A percentile compares a stretch with the other conserved stretches of the same genome.
These are phyloP conservation scores for Ophiostoma pallidulum DNA, from an alignment of 2,329 filamentous ascomycete genomes.

Conservation along the genomic window DNA sequence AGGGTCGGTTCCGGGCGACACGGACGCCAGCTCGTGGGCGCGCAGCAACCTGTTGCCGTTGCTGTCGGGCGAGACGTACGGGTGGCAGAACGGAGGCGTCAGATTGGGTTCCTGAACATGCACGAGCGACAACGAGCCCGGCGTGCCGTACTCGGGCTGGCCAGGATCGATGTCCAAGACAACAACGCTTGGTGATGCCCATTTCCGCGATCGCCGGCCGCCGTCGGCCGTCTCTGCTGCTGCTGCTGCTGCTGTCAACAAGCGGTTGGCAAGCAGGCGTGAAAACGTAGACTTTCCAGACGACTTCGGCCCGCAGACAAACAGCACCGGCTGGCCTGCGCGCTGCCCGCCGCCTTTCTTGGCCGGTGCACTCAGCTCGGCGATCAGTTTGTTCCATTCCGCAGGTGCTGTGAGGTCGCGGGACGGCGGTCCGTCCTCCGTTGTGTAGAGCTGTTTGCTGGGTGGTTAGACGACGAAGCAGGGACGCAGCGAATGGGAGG, in stretches of 20 bases:
- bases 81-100: conserved; percentile 58
- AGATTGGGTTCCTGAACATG: conserved; percentile 52
- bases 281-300: conserved; percentile 71
- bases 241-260: too few species aligned
- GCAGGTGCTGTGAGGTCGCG: conserved; percentile 48
- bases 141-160: conserved; percentile 64
- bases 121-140: conserved; percentile 60
- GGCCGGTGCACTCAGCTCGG: conserved; percentile 31
- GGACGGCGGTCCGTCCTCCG: conserved; percentile 33
- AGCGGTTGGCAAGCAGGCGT: conserved; percentile 54
- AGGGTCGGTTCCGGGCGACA: conserved; percentile 56
- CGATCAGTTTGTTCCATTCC: conserved; percentile 53
- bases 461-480: too few species aligned
- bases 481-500: background rate
- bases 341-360: conserved; percentile 21
- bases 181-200: conserved; percentile 32
- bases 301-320: conserved; percentile 61
- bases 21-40: conserved; percentile 57
- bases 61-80: conserved; percentile 22
- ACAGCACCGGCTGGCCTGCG: conserved; percentile 30
- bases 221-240: conserved; percentile 18
- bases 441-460: conserved; percentile 43
- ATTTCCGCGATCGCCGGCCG: conserved; percentile 13
- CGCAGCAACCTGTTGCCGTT: conserved; percentile 36
- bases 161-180: conserved; percentile 70